Percentiles rank a stretch among this genome's conserved stretches.
These are phyloP conservation scores for Cronartium quercuum DNA, from an alignment of 1,284 basidiomycete species.

Conservation along the genomic window DNA sequence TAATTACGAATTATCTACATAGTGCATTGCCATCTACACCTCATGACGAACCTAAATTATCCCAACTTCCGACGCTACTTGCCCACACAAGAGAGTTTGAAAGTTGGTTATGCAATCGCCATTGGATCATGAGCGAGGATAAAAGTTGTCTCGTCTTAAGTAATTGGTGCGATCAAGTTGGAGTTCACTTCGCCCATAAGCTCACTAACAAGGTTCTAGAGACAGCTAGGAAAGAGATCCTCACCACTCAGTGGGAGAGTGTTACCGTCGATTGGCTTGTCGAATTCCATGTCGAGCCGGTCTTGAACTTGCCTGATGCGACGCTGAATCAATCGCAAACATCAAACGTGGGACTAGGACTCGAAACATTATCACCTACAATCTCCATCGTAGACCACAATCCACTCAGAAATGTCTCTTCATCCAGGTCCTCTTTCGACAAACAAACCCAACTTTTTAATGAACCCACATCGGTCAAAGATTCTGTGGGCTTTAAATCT, in stretches of 20 bases:
- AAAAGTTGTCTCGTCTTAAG: constrained; percentile 9
- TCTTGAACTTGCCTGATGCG: too few species aligned
- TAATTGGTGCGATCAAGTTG: constrained; percentile 28
- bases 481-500: constrained; percentile 19
- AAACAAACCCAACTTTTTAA: not conserved
- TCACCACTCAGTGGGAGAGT: constrained; percentile 34
- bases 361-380: not conserved
- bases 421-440: not conserved
- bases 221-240: constrained; percentile 19
- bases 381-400: not conserved
- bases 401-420: not conserved
- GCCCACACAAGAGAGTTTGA: constrained; percentile 15
- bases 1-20: constrained; percentile 12
- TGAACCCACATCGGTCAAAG: not conserved
- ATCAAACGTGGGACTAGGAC: not conserved
- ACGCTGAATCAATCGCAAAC: not conserved
- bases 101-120: constrained; percentile 19
- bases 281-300: not conserved
- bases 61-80: constrained; percentile 7
- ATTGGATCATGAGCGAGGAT: constrained; percentile 2
- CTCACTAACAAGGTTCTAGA: constrained; percentile 22
- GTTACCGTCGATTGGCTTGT: constrained; percentile 16
- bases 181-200: constrained; percentile 21
- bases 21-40: constrained; percentile 7
- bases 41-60: constrained; percentile 17